Evolutionary conservation across 176 grass and related monocot genomes (phyloP), one percentile per base, ranked within the genome.

Genomic region (Alopecurus myosuroides): DNA sequence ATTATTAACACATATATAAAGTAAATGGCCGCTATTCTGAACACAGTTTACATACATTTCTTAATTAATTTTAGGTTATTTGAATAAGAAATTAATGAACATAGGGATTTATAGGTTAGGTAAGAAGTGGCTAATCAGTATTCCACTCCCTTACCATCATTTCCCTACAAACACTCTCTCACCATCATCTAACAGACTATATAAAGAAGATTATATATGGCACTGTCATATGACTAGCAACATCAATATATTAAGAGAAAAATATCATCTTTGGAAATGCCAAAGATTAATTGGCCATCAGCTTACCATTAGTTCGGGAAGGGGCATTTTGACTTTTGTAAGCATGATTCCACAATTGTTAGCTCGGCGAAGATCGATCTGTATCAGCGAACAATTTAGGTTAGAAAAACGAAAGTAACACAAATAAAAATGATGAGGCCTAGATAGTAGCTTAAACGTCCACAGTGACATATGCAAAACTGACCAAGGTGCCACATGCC

Each of bases 301-400:
- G 22, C 78, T 92, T 85, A 98, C 97, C 93, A 98, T 89, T 82
- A 98, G 81, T 62, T 98, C 97, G 61, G 91, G 76, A 75, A 98
- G 65, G 46, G 97, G 97, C 91, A 98, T 98, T 94, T 98, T 98
- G 74, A 98, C 93, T 88, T 98, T 94, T 83, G 93, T 98, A 87
- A 98, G 97, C 97, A 98, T 98, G 53, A 98, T 98, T 91, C 88
- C 93, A 86, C 97, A 98, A 88, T 98, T 98, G 80, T 98, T 98
- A 65, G 97, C 93, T 74, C 78, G 92, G 4, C 97, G 89, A 89
- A 98, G 91, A 88, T 98, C 97, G 79, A 98, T 98, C 97, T 98
- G 91, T 48, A 61, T 93, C 30, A 40, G 72, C 57, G 7, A 30
- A 88, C 31, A 86, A 68, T 25, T 81, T 42, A 72, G 26, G 69